Base-by-base conservation (phyloP, 148 eudicot species). In the Heliosperma pusillum region DNA sequence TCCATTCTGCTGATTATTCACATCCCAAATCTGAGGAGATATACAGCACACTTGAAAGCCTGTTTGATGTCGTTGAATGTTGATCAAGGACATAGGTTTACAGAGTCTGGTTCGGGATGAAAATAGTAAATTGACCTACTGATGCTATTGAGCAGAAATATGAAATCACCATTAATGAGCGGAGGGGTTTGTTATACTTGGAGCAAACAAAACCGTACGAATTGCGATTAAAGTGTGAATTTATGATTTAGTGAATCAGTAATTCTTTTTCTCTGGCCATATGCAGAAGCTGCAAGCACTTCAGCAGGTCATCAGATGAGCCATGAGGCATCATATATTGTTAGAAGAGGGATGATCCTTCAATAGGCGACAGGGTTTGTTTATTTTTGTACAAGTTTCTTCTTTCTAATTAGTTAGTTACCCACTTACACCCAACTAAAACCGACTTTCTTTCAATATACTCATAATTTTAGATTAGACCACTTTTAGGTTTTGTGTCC, bases 21-120 rank as follows among this genome's bases (percentile, higher is more conserved):
- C 97, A 91, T 84, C 89, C 86, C 22, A 87, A 79, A 76, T 71
- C 83, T 17, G 97, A 84, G 70, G 94, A 89, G 40, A 84, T 91
- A 71, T 87, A 85, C 72, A 52, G 74, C 12, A 75, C 75, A 36
- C 82, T 89, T 75, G 87, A 81, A 40, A 82, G 84, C 71, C 77
- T 89, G 27, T 81, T 76, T 68, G 83, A 81, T 42, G 57, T 72
- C 53, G 57, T 72, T 33, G 44, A 55, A 66, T 61, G 65, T 72
- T 24, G 40, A 55, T 72, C 80, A 16, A 73, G 76, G 80, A 21
- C 71, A 45, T 10, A 21, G 17, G 56, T 9, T 70, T 71, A 42
- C 71, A n/a, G 30, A 44, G 25, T 75, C 68, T 40, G 42, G 52
- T 47, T 71, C 20, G 22, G 45, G 71, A 79, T 57, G 78, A 55